phyloP scores from a whole-genome alignment of 202 grass and related monocot genomes.

The Carex arenaria region DNA sequence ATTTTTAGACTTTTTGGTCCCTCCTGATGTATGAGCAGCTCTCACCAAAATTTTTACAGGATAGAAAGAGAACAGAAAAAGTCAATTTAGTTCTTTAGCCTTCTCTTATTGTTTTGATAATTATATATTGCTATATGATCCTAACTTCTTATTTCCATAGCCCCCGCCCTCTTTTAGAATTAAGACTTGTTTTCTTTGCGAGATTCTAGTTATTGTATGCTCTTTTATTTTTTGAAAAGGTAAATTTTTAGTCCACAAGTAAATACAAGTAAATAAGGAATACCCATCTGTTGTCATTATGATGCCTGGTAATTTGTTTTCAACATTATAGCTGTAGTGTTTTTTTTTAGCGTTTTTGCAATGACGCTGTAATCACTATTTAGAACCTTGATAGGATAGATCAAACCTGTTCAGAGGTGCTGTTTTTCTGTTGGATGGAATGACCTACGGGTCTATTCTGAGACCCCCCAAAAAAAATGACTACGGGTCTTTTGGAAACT shows the following conservation, averaged over 20 bases:
- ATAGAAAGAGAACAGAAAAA: slow-evolving; percentile 20
- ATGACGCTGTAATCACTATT: too few relatives aligned
- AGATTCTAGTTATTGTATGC: not conserved
- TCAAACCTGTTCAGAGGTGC: too few relatives aligned
- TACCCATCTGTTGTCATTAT: too few relatives aligned
- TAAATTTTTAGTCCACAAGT: not conserved
- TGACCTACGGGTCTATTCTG: too few relatives aligned
- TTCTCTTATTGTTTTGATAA: not conserved
- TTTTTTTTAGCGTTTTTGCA: too few relatives aligned
- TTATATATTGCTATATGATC: not conserved
- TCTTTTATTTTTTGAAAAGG: not conserved
- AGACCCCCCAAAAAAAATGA: too few relatives aligned
- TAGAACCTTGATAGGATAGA: too few relatives aligned
- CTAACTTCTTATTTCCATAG: not conserved
- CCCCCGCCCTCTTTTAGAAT: not conserved
- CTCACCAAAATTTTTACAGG: slow-evolving; percentile 15
- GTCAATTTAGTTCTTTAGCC: slow-evolving; percentile 14
- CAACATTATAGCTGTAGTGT: too few relatives aligned
- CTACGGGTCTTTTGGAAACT: too few relatives aligned
- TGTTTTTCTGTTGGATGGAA: too few relatives aligned
- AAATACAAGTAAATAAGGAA: not conserved
- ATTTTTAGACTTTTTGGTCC: slow-evolving; percentile 8
- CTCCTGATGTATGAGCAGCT: slow-evolving; percentile 24
- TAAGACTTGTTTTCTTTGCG: not conserved
- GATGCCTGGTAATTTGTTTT: too few relatives aligned